phyloP scores from a whole-genome alignment of 371 early-diverging fungal species.

The Rhizopus microsporus region DNA sequence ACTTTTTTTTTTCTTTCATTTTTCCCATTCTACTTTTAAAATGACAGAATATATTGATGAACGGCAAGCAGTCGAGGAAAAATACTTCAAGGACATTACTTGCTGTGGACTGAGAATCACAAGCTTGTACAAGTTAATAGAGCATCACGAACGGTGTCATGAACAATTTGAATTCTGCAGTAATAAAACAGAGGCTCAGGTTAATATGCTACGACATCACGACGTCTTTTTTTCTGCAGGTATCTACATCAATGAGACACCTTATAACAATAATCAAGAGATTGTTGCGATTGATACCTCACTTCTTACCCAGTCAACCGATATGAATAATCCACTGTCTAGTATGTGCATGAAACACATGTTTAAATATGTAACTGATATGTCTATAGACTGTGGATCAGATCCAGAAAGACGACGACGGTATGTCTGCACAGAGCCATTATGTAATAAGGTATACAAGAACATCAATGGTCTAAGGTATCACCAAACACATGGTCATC shows the following conservation, averaged over 20 bases:
- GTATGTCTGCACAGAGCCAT: neutral
- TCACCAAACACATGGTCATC: slow-evolving; percentile 4
- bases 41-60: neutral
- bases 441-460: slow-evolving; percentile 1
- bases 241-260: neutral
- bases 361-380: no score
- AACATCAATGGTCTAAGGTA: slow-evolving; percentile 2
- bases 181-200: neutral
- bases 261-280: neutral
- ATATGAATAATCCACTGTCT: neutral
- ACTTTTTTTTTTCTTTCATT: no score
- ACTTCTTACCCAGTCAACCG: neutral
- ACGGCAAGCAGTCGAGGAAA: slow-evolving; percentile 2
- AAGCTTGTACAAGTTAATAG: neutral
- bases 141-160: neutral
- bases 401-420: neutral
- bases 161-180: neutral
- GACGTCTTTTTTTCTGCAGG: neutral
- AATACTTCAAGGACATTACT: slow-evolving; percentile 1
- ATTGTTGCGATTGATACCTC: neutral
- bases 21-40: no score
- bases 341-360: no score
- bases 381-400: neutral
- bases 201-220: neutral
- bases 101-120: slow-evolving; percentile 1